phyloP scores from a whole-genome alignment of 2,329 filamentous ascomycete genomes.

The Calonectria montana region DNA sequence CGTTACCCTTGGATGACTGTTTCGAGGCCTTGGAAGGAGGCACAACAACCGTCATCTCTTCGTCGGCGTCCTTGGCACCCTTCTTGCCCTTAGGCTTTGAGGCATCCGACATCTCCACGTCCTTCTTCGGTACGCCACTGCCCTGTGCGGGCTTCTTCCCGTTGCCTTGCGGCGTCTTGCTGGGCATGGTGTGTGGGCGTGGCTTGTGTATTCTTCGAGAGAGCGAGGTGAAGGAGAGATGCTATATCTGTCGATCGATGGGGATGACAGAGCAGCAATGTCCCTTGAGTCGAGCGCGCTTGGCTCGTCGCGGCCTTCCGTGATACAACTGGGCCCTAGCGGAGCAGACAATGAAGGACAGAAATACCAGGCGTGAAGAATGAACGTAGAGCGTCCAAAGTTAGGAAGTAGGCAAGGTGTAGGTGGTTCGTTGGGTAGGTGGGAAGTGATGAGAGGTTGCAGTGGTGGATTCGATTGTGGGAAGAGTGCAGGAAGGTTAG shows the following conservation, averaged over 20 bases:
- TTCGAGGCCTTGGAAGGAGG: conserved; percentile 76
- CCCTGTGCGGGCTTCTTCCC: conserved; percentile 74
- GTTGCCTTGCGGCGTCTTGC: conserved; percentile 79
- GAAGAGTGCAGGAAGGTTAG: conserved; percentile 47
- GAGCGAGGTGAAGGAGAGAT: background rate
- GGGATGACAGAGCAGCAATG: conserved; percentile 32
- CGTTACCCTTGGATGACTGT: conserved; percentile 69
- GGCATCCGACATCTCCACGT: conserved; percentile 78
- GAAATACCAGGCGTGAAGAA: conserved; percentile 5
- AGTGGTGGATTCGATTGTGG: conserved; percentile 33
- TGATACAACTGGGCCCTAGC: conserved; percentile 18
- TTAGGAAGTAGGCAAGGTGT: conserved; percentile 7
- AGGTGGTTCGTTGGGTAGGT: conserved; percentile 8
- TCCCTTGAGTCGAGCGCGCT: conserved; percentile 41
- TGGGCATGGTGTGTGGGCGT: conserved; percentile 65
- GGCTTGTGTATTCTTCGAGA: conserved; percentile 22
- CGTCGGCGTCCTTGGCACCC: conserved; percentile 73
- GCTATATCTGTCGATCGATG: conserved; percentile 29
- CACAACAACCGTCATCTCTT: conserved; percentile 85
- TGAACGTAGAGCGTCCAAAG: conserved; percentile 13
- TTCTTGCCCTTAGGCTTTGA: conserved; percentile 76
- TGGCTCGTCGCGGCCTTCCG: conserved; percentile 38
- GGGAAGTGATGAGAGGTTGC: conserved; percentile 29
- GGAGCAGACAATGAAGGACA: background rate
- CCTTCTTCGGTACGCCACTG: conserved; percentile 72